Evolutionary conservation across 164 flowering plant species (phyloP).

Genomic region (Chloranthus sessilifolius): DNA sequence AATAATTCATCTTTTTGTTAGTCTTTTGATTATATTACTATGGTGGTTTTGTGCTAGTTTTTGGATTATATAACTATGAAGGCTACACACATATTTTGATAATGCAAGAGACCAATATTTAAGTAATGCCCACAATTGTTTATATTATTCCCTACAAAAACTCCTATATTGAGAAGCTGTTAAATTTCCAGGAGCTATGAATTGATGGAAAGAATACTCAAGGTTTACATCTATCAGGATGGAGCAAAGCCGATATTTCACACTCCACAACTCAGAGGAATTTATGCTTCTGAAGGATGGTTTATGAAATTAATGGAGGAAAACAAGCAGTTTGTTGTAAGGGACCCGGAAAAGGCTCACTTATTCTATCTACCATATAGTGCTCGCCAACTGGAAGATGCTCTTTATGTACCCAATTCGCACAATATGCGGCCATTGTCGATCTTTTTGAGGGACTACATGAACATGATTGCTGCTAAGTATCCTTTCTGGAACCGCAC

Average conservation of each 20-base stretch:
- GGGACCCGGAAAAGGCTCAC: constrained; percentile 22
- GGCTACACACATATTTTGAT: no score
- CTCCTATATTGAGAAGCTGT: background rate
- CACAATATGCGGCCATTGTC: constrained; percentile 22
- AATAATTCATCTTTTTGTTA: no score
- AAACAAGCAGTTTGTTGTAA: constrained; percentile 20
- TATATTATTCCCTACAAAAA: no score
- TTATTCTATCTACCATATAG: constrained; percentile 25
- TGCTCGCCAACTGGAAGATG: constrained; percentile 17
- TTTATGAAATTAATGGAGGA: constrained; percentile 22
- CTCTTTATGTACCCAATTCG: constrained; percentile 22
- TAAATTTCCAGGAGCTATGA: constrained; percentile 24
- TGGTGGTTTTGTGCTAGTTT: no score
- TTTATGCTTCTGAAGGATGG: constrained; percentile 31
- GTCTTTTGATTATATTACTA: no score
- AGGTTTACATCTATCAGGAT: constrained; percentile 21
- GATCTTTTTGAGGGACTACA: constrained; percentile 20
- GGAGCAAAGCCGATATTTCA: constrained; percentile 23
- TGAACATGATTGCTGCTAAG: constrained; percentile 20
- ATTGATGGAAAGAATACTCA: constrained; percentile 21
- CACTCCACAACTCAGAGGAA: constrained; percentile 19
- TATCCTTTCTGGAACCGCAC: constrained; percentile 26
- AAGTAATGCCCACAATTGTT: no score
- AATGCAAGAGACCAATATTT: no score
- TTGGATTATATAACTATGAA: no score